phyloP scores from a whole-genome alignment of 495 filamentous ascomycete genomes.

The Alectoria sarmentosa region DNA sequence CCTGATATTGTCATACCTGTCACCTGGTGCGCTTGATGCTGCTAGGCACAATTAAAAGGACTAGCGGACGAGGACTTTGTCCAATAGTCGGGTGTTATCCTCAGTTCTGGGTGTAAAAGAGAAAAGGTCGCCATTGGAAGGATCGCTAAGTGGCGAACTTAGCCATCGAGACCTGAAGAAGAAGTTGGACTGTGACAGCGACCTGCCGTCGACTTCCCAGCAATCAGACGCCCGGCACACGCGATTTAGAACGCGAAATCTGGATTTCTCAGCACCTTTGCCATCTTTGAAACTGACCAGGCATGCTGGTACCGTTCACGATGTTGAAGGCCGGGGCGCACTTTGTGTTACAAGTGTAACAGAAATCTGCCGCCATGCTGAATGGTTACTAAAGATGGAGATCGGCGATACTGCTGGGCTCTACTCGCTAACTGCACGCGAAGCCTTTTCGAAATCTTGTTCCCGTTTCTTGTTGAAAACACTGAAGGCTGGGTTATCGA shows the following conservation, averaged over 20 bases:
- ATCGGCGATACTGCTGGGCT: background rate
- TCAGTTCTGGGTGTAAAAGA: slow-evolving; percentile 1
- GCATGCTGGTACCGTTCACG: slow-evolving; percentile 3
- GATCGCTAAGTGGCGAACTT: background rate
- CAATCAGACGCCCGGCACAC: slow-evolving; percentile 15
- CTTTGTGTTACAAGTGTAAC: background rate
- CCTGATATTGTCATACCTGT: slow-evolving; percentile 12
- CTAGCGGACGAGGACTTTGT: slow-evolving; percentile 15
- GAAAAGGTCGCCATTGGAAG: background rate
- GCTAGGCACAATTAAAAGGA: slow-evolving; percentile 13
- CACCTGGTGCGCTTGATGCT: slow-evolving; percentile 17
- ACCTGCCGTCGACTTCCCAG: slow-evolving; percentile 6
- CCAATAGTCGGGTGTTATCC: slow-evolving; percentile 7
- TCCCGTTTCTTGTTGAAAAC: background rate
- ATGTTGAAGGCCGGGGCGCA: background rate
- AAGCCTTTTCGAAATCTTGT: background rate
- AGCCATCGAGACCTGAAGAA: slow-evolving; percentile 7
- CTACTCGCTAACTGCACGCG: background rate
- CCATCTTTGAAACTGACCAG: background rate
- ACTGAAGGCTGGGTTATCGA: background rate
- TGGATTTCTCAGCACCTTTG: background rate
- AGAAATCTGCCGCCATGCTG: background rate
- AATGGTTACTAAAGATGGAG: slow-evolving; percentile 1
- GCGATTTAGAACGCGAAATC: slow-evolving; percentile 4
- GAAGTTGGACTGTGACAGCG: slow-evolving; percentile 6